Evolutionary conservation across 1,139 yeast genomes (phyloP), one percentile per base, ranked within the genome.

Genomic region (Candida tropicalis): DNA sequence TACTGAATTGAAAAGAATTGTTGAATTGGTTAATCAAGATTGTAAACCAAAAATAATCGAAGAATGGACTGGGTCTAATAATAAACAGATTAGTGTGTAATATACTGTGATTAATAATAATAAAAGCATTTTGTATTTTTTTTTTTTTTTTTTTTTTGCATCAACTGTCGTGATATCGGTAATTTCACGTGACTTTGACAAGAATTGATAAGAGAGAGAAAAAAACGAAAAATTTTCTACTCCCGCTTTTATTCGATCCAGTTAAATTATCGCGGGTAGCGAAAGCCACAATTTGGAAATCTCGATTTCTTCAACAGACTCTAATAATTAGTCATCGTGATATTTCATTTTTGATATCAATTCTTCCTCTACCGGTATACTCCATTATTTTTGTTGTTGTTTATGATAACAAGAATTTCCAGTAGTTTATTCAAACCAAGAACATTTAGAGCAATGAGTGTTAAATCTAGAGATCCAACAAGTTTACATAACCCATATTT

Each of bases 401-500:
- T 20, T 38, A 38, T 38, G 41, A 24, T 32, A 31, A 25, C 23
- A 17, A 24, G 41, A 24, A 2, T 38, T 3, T 10, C 18, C 11
- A 6, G n/a, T 4, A 23, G 31, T 22, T 24, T 23, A 16, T 15
- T 31, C 27, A 18, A n/a, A 7, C 24, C 35, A 28, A 34, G 17
- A 18, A 34, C 34, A 22, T 12, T 31, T 18, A 24, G 23, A 13
- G 18, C 44, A n/a, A 40, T 23, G 32, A 20, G 33, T 7, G 13
- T 31, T 17, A 40, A 25, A 29, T 18, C 44, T 24, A 20, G 27
- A 15, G 55, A 51, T 26, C 55, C 55, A 23, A 29, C 52, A 3
- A 24, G 65, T 7, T 65, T 73, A 47, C 79, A 77, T 58, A 84
- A 83, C 62, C 83, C 82, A 3, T 84, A 84, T 61, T 85, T 86